Evolutionary conservation across 2,329 filamentous ascomycete genomes (phyloP).

Genomic region (Lasiodiplodia sp.): DNA sequence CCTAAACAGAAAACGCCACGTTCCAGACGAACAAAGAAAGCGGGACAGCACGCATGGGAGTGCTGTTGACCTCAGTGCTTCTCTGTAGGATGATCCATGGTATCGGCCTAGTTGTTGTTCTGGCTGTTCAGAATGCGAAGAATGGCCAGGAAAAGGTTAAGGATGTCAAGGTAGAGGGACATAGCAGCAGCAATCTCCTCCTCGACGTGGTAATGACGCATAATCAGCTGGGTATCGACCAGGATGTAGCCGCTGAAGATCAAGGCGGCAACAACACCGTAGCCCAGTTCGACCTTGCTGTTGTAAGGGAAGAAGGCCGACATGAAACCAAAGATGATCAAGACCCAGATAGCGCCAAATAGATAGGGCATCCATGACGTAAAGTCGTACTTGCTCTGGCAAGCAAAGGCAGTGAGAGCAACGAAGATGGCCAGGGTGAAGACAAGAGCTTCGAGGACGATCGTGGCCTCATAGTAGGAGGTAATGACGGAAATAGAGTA

Average conservation of each 20-base stretch:
- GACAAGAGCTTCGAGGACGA: constrained; percentile 89
- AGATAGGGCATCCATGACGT: constrained; percentile 97
- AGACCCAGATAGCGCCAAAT: constrained; percentile 86
- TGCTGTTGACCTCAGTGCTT: not conserved
- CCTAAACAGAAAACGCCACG: not conserved
- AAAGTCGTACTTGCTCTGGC: constrained; percentile 98
- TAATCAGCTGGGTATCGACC: constrained; percentile 93
- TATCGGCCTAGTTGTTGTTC: constrained; percentile 74
- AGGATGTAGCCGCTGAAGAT: constrained; percentile 96
- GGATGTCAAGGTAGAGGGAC: constrained; percentile 92
- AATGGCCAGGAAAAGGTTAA: constrained; percentile 97
- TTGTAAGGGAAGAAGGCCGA: constrained; percentile 84
- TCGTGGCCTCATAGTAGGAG: constrained; percentile 81
- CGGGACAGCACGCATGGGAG: not conserved
- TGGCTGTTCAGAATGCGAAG: constrained; percentile 96
- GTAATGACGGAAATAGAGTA: constrained; percentile 94
- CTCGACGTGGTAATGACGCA: constrained; percentile 96
- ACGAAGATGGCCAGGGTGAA: constrained; percentile 77
- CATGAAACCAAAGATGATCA: constrained; percentile 94
- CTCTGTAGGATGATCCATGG: not conserved
- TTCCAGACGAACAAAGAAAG: not conserved
- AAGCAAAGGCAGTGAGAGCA: constrained; percentile 79
- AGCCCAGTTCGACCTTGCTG: constrained; percentile 83
- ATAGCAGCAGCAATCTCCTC: constrained; percentile 97
- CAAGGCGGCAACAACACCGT: constrained; percentile 80